A percentile compares a stretch with the other conserved stretches of the same genome.
Evolutionary conservation across 495 filamentous ascomycete species (phyloP).

Genomic region (Penicillium soppii): DNA sequence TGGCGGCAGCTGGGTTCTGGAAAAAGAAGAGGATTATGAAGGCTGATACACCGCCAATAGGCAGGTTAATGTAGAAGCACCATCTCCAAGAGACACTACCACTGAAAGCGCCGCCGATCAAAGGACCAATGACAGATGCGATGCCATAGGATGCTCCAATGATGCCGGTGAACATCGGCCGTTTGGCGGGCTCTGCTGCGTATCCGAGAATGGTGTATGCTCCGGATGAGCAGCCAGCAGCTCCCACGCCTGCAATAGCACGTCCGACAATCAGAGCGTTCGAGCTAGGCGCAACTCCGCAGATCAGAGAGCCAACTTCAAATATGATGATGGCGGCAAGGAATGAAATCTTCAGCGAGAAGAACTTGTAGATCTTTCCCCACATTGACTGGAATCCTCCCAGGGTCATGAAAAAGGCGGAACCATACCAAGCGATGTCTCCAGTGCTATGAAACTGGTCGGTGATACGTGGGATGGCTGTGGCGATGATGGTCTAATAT

Average conservation of each 20-base stretch:
- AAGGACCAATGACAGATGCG: conserved; percentile 43
- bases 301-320: conserved; percentile 62
- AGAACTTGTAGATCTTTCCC: conserved; percentile 55
- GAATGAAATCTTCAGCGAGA: conserved; percentile 47
- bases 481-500: conserved; percentile 41
- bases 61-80: conserved; percentile 57
- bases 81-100: conserved; percentile 47
- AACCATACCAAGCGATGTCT: conserved; percentile 23
- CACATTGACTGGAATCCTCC: conserved; percentile 53
- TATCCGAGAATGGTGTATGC: conserved; percentile 36
- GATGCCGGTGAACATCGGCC: conserved; percentile 38
- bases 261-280: conserved; percentile 35
- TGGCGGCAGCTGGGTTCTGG: conserved; percentile 24
- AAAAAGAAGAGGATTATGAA: conserved; percentile 44
- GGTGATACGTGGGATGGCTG: conserved; percentile 32
- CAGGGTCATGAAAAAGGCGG: conserved; percentile 54
- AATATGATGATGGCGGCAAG: conserved; percentile 65
- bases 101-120: conserved; percentile 50
- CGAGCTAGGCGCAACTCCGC: conserved; percentile 26
- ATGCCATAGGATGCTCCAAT: conserved; percentile 39
- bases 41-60: conserved; percentile 41
- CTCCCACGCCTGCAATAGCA: conserved; percentile 28
- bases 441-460: not conserved
- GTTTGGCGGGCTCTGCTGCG: conserved; percentile 26
- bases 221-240: conserved; percentile 19